phyloP scores from a whole-genome alignment of 768 basidiomycete species.

The Amanita rubescens region DNA sequence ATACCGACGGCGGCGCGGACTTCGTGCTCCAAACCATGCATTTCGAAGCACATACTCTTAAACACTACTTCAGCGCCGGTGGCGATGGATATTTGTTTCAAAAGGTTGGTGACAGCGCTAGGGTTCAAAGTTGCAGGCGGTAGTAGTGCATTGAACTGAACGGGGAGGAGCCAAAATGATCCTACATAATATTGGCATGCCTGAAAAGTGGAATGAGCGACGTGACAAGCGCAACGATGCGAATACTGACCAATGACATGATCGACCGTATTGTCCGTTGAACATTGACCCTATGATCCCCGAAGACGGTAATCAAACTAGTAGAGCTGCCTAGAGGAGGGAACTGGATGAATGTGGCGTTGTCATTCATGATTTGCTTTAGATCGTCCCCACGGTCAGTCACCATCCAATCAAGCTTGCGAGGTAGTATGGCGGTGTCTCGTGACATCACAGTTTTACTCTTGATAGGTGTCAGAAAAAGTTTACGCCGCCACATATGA shows the following conservation, averaged over 20 bases:
- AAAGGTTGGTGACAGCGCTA: constrained; percentile 72
- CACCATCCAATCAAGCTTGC: constrained; percentile 98
- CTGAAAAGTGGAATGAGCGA: constrained; percentile 30
- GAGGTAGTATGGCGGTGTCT: constrained; percentile 89
- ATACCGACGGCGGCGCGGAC: constrained; percentile 79
- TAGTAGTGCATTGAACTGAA: constrained; percentile 87
- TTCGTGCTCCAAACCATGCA: constrained; percentile 90
- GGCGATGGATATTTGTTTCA: constrained; percentile 80
- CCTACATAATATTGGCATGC: constrained; percentile 94
- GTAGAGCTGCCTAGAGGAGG: constrained; percentile 89
- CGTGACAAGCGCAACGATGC: neutral
- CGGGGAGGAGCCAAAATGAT: constrained; percentile 94
- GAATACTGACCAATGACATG: constrained; percentile 79
- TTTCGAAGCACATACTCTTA: constrained; percentile 96
- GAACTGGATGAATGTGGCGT: constrained; percentile 92
- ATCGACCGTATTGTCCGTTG: constrained; percentile 89
- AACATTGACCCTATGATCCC: constrained; percentile 90
- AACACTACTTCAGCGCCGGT: constrained; percentile 94
- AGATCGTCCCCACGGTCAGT: constrained; percentile 94
- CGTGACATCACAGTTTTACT: constrained; percentile 84
- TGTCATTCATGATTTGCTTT: constrained; percentile 90
- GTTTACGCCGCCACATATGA: constrained; percentile 4
- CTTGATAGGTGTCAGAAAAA: constrained; percentile 30
- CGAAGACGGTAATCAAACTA: constrained; percentile 88
- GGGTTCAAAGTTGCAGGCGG: constrained; percentile 77